Evolutionary conservation across 768 basidiomycete genomes (phyloP), one percentile per base, ranked within the genome.

Genomic region (Pleurotus ostreatus): DNA sequence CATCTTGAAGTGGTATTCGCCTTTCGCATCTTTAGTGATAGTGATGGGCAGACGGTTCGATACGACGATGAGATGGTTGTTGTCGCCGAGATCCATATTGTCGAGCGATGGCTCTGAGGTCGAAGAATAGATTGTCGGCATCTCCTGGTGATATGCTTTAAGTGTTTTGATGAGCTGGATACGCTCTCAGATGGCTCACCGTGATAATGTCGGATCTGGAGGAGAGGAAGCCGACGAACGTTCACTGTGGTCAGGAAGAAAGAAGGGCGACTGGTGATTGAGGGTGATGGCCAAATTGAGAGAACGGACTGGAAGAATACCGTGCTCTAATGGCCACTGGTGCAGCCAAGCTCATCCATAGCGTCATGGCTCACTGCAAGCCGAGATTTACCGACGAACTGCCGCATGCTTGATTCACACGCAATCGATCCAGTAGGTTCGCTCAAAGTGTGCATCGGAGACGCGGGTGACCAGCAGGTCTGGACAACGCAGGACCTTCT

Each of bases 1-100:
- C 95, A 98, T 97, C 79, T 96, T 91, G 84, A 97, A 98, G 77
- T 95, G 92, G 72, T 95, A 98, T 70, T 96, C 87, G 68, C 94
- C 94, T 51, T 78, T 74, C 12, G 82, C 86, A 82, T 98, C 95
- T 76, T 94, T 96, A 70, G 78, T 92, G 68, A 98, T 98, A 46
- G 96, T 97, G 58, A 98, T 83, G 18, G 96, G 96, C 57, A 98
- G 86, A 54, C 96, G 85, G 74, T 98, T 98, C 51, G 92, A 90
- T 67, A 98, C 93, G 65, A 98, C 92, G 73, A 98, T 88, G 78
- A 98, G 87, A 63, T 93, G 89, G 56, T 77, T 79, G 60, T 74
- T 76, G 62, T 78, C 70, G 63, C 70, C 73, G 63, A 73, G 66
- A 61, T 76, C 68, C 79, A 83, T 83, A 62, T 71, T 62, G 60